A percentile compares a stretch with the other conserved stretches of the same genome.
These are phyloP conservation scores for Cyberlindnera bimundalis DNA, from an alignment of 805 yeast genomes.

Conservation along the genomic window DNA sequence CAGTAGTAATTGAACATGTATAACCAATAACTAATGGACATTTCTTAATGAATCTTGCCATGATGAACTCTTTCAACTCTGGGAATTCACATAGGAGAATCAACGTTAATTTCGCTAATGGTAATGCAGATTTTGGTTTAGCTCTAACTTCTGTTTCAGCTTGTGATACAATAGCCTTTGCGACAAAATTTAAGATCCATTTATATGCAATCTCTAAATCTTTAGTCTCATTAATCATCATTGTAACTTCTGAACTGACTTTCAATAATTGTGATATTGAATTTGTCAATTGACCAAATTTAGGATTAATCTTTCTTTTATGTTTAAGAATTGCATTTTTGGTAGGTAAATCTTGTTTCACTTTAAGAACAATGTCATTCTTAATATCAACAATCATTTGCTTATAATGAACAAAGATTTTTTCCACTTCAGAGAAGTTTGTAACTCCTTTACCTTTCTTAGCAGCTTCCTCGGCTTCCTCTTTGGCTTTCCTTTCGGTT, in stretches of 20 bases:
- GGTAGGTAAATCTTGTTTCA: slow-evolving; percentile 48
- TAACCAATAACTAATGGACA: slow-evolving; percentile 89
- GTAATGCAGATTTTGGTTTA: slow-evolving; percentile 70
- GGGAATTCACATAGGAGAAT: slow-evolving; percentile 48
- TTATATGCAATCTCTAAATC: slow-evolving; percentile 49
- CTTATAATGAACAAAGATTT: slow-evolving; percentile 45
- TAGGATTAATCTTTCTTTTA: slow-evolving; percentile 78
- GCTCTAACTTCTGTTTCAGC: slow-evolving; percentile 91
- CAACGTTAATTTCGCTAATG: slow-evolving; percentile 67
- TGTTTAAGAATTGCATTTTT: slow-evolving; percentile 55
- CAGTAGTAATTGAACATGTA: slow-evolving; percentile 71
- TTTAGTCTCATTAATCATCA: slow-evolving; percentile 46
- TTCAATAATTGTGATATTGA: slow-evolving; percentile 54
- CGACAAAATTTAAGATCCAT: slow-evolving; percentile 78
- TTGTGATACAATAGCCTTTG: slow-evolving; percentile 84
- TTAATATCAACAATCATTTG: slow-evolving; percentile 58
- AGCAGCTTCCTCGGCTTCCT: slow-evolving; percentile 15
- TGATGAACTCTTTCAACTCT: slow-evolving; percentile 36
- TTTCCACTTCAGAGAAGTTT: slow-evolving; percentile 37
- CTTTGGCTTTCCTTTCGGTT: slow-evolving; percentile 19
- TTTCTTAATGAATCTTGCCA: slow-evolving; percentile 85
- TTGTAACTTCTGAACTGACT: slow-evolving; percentile 49
- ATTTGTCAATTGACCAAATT: slow-evolving; percentile 87
- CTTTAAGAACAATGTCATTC: slow-evolving; percentile 49
- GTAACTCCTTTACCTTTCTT: slow-evolving; percentile 32